Evolutionary conservation across 2,329 filamentous ascomycete genomes (phyloP), one percentile per base, ranked within the genome.

Genomic region (Coniochaeta sp.): DNA sequence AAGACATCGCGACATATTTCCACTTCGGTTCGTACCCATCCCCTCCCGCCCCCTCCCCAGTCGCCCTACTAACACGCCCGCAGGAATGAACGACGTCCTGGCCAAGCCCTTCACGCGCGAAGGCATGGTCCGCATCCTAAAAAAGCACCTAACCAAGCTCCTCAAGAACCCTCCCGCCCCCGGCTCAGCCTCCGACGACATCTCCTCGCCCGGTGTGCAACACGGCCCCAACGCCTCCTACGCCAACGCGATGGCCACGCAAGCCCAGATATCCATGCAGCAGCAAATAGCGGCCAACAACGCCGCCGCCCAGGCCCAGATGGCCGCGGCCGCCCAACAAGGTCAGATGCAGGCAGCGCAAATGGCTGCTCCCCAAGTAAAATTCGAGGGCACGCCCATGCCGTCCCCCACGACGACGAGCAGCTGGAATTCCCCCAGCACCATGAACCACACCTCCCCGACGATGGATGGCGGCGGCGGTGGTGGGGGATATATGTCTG

Each of bases 1-100:
- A 96, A 62, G 94, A 99, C 65, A 95, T 97, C 55, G 89, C 92
- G 51, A 91, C 95, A 72, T 99, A 99, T 66, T 97, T 96, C 72
- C 86, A 92, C 62, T 91, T 95, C 71, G 94, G 91, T 94, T 79
- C 75, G 86, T 68, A 13, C 30, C 42, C 40, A 49, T 26, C 33
- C 13, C n/a, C 33, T 13, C 2, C 22, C 38, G 2, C 20, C 4
- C 38, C 20, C 5, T 24, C 12, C 13, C 3, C 10, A 22, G 4
- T 33, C n/a, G n/a, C 27, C 7, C 12, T 3, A 30, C 61, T 71
- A 52, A 75, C 59, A 42, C 18, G 3, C 30, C 22, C 20, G 6
- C 60, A 96, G 91, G 92, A 40, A 96, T 99, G 91, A 95, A 96
- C 63, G 94, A 96, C 63, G 92, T 99, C 16, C 74, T 99, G 54